phyloP scores from a whole-genome alignment of 169 alveolate genomes.

The Cryptosporidium felis region DNA sequence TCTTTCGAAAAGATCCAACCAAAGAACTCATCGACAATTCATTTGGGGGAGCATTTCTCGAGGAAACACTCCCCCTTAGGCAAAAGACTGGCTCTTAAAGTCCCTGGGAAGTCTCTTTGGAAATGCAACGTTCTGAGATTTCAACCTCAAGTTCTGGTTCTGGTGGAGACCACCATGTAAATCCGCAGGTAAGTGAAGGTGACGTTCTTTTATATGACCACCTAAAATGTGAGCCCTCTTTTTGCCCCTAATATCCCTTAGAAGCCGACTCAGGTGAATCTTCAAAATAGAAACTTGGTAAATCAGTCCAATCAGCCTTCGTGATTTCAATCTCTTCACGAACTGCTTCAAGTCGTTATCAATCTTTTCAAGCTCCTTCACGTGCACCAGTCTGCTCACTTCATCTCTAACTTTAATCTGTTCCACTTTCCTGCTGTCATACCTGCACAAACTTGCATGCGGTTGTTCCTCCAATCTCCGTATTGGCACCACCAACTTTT shows the following conservation, averaged over 20 bases:
- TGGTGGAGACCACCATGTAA: neutral
- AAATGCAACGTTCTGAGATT: neutral
- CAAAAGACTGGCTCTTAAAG: neutral
- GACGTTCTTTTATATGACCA: neutral
- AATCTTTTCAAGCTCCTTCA: constrained; percentile 10
- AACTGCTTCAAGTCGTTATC: neutral
- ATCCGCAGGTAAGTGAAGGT: neutral
- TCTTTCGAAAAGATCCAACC: neutral
- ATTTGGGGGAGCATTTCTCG: constrained; percentile 52
- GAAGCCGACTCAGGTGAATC: neutral
- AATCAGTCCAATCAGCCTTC: neutral
- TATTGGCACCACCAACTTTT: neutral
- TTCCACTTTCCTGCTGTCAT: neutral
- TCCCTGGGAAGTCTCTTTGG: neutral
- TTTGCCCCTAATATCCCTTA: neutral
- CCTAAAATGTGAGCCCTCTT: neutral
- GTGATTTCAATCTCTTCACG: constrained; percentile 4
- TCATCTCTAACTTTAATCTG: constrained; percentile 2
- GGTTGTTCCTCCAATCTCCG: neutral
- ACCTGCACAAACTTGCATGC: neutral
- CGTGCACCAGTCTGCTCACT: neutral
- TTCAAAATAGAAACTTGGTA: constrained; percentile 7
- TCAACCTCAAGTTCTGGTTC: neutral
- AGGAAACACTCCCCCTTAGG: constrained; percentile 34
- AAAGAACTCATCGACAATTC: neutral